These are phyloP conservation scores for Phanerochaete sordida DNA, from an alignment of 768 basidiomycete species.

Conservation along the genomic window DNA sequence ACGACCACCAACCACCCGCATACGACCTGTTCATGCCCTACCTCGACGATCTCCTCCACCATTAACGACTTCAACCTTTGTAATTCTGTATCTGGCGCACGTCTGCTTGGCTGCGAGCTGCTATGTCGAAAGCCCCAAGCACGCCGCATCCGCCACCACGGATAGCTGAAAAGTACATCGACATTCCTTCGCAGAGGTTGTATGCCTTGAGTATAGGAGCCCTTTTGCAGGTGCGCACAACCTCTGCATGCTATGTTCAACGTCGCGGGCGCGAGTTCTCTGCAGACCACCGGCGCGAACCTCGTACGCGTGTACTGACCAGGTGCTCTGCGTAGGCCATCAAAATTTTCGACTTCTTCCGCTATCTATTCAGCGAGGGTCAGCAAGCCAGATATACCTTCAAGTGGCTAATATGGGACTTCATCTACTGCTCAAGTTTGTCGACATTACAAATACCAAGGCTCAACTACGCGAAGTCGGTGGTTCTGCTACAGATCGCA, in stretches of 20 bases:
- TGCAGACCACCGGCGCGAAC: not conserved
- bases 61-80: not conserved
- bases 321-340: constrained; percentile 47
- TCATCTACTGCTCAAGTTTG: constrained; percentile 54
- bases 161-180: constrained; percentile 71
- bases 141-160: constrained; percentile 37
- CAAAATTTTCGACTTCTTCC: constrained; percentile 70
- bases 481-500: constrained; percentile 60
- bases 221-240: constrained; percentile 61
- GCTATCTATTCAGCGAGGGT: constrained; percentile 45
- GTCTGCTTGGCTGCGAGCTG: not conserved
- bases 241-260: not conserved
- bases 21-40: constrained; percentile 3
- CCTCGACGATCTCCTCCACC: not conserved
- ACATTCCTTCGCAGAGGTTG: constrained; percentile 75
- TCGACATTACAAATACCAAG: constrained; percentile 71
- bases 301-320: not conserved
- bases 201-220: constrained; percentile 75
- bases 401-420: constrained; percentile 76
- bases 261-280: not conserved
- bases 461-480: constrained; percentile 61
- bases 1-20: not conserved
- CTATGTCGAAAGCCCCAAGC: constrained; percentile 19
- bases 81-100: not conserved
- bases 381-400: constrained; percentile 40